Evolutionary conservation across 1,284 basidiomycete genomes (phyloP), one percentile per base, ranked within the genome.

Genomic region (Thelephora terrestris): DNA sequence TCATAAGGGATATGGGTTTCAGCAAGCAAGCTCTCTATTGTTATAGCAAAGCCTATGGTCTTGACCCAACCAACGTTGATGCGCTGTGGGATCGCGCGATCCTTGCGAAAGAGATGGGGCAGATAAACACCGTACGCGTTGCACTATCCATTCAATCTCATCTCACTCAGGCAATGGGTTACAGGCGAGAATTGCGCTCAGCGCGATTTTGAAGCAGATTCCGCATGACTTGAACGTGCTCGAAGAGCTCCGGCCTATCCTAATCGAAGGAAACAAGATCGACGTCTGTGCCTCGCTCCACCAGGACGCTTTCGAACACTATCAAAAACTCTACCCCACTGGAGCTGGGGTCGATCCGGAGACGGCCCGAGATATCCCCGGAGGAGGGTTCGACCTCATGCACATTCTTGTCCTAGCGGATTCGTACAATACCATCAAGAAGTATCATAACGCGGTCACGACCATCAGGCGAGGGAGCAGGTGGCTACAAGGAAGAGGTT

Each of bases 1-100:
- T 10, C 29, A 14, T 12, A 10, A 87, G 88, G 54, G 76, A 79
- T 6, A 64, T 81, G 24, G 87, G 83, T 3, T 79, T 81, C 51
- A 74, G 78, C 40, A 83, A 91, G 48, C 92, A 98, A 65, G 89
- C 92, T 0, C 67, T 96, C 24, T 97, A 98, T 62, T 98, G 95
- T 61, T 88, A 89, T 58, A 75, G 85, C 0, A 94, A 97, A 60
- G 79, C 90, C 0, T 79, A 86, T 59, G 82, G 76, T 53, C 71
- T 88, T 23, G 85, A 94, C 59, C 84, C 87, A 5, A 72, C 74
- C 4, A 93, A 97, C 53, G 75, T 91, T 7, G 83, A 88, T 51
- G 85, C 88, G 1, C 75, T 95, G 21, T 97, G 91, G 91, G 92
- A 98, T 56, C 79, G 92, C 2, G 91, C 93, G 0, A 71, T 78